Base-by-base conservation (phyloP, 2,329 filamentous ascomycete genomes). In the Neophaeococcomyces aloes region DNA sequence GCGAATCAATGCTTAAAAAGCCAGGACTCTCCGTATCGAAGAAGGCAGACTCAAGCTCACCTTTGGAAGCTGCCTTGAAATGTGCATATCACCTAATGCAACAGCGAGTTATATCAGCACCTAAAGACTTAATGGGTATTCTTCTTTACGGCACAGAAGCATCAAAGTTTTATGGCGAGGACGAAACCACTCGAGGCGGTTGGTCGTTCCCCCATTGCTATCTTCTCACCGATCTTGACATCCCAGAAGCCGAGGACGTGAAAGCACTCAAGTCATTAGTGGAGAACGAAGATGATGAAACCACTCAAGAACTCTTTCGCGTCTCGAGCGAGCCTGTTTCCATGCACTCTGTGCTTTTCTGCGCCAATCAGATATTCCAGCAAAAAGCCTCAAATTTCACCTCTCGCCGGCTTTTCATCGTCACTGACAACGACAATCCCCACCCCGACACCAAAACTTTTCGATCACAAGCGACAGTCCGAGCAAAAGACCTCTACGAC, bases 31-130 rank as follows among this genome's bases (percentile, higher is more conserved):
- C 72, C 5, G 72, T 76, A 48, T 75, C 79, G 39, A 94, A 85
- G 65, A 89, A 87, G 61, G 76, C 79, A 33, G 82, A 85, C 51
- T 78, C 71, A 45, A 85, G 89, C 56, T 88, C 83, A 34, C 79
- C 89, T 3, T 72, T 86, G 1, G 74, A 81, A 41, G 88, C 89
- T 13, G 88, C 91, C 3, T 66, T 98, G 38, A 94, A 94, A 71
- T 95, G 86, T 56, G 91, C 89, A 46, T 94, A 94, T 58, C 79
- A 86, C 58, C 71, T 98, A 42, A 95, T 98, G 86, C 86, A 96
- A 65, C 89, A 96, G 66, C 86, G 91, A 55, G 96, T 98, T 63
- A 96, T 98, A 56, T 89, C 89, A 3, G 89, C 88, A 49, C 91
- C 91, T 1, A 88, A 82, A 58, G 91, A 98, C 49, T 93, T 95